phyloP scores from a whole-genome alignment of 768 basidiomycete genomes.

The Trichaptum fuscoviolaceum region DNA sequence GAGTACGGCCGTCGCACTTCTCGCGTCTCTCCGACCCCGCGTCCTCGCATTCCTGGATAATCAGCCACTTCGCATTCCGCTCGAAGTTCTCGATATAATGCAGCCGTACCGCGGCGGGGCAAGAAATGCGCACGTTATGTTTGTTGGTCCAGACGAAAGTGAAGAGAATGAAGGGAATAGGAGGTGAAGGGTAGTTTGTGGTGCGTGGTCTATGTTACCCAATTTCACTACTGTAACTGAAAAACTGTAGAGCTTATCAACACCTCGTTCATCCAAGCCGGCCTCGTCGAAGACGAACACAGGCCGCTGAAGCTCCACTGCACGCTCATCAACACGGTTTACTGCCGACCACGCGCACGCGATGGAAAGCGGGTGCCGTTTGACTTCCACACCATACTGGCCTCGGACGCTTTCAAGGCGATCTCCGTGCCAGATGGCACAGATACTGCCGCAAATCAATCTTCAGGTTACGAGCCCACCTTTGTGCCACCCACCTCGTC shows the following conservation, averaged over 20 bases:
- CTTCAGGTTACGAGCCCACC: no score
- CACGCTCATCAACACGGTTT: conserved; percentile 31
- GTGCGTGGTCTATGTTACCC: conserved; percentile 27
- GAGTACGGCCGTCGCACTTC: conserved; percentile 19
- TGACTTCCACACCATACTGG: conserved; percentile 32
- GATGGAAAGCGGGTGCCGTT: conserved; percentile 29
- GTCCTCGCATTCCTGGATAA: conserved; percentile 31
- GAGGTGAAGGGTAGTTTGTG: conserved; percentile 27
- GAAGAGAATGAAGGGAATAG: conserved; percentile 25
- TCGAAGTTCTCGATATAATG: conserved; percentile 50
- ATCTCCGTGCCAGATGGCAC: conserved; percentile 3
- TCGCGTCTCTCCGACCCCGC: conserved; percentile 23
- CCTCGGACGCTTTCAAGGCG: conserved; percentile 19
- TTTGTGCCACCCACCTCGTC: no score
- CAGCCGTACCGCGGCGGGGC: conserved; percentile 30
- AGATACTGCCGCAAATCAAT: no score
- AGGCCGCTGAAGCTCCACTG: conserved; percentile 35
- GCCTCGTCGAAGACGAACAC: conserved; percentile 26
- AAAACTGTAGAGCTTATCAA: conserved; percentile 31
- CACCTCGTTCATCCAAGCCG: conserved; percentile 24
- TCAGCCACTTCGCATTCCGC: conserved; percentile 28
- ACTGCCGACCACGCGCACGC: conserved; percentile 23
- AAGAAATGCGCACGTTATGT: conserved; percentile 49
- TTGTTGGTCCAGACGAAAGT: conserved; percentile 37
- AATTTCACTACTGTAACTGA: neutral